Percentiles rank a stretch among this genome's conserved stretches.
Evolutionary conservation across 108 stramenopile species (phyloP).

Genomic region (Cyclotella choctawhatcheeana): DNA sequence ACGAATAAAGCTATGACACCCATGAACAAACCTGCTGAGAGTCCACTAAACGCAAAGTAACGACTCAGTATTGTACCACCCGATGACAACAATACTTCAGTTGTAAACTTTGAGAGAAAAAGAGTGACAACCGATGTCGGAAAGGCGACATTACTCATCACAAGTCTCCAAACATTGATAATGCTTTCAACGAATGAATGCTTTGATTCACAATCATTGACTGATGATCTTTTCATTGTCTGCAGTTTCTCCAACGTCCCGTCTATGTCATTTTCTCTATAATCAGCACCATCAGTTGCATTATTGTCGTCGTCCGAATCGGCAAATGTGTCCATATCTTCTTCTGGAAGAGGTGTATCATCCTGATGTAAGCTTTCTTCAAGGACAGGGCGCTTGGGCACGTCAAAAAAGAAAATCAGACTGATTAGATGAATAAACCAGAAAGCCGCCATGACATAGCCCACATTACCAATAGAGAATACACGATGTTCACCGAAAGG

Average conservation of each 20-base stretch:
- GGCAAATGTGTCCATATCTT: slow-evolving; percentile 16
- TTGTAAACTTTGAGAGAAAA: slow-evolving; percentile 17
- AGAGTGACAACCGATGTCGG: slow-evolving; percentile 32
- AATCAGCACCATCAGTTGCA: background rate
- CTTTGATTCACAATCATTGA: slow-evolving; percentile 26
- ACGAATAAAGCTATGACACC: slow-evolving; percentile 24
- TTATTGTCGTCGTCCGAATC: background rate
- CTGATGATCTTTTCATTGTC: slow-evolving; percentile 36
- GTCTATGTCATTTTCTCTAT: slow-evolving; percentile 18
- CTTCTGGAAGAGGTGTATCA: slow-evolving; percentile 25
- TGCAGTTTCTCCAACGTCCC: slow-evolving; percentile 47
- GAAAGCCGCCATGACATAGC: slow-evolving; percentile 35
- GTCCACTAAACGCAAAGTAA: slow-evolving; percentile 46
- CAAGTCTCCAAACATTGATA: slow-evolving; percentile 28
- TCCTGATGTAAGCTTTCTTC: background rate
- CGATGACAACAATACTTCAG: slow-evolving; percentile 40
- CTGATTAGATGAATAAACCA: slow-evolving; percentile 46
- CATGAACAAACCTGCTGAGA: slow-evolving; percentile 40
- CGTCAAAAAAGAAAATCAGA: slow-evolving; percentile 39
- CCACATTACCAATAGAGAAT: slow-evolving; percentile 29
- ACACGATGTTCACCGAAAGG: slow-evolving; percentile 32
- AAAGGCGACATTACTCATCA: slow-evolving; percentile 47
- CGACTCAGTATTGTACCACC: slow-evolving; percentile 35
- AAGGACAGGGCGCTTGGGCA: slow-evolving; percentile 12
- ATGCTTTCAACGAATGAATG: slow-evolving; percentile 38